Evolutionary conservation across 2,329 filamentous ascomycete species (phyloP).

Genomic region (Huntiella omanensis): DNA sequence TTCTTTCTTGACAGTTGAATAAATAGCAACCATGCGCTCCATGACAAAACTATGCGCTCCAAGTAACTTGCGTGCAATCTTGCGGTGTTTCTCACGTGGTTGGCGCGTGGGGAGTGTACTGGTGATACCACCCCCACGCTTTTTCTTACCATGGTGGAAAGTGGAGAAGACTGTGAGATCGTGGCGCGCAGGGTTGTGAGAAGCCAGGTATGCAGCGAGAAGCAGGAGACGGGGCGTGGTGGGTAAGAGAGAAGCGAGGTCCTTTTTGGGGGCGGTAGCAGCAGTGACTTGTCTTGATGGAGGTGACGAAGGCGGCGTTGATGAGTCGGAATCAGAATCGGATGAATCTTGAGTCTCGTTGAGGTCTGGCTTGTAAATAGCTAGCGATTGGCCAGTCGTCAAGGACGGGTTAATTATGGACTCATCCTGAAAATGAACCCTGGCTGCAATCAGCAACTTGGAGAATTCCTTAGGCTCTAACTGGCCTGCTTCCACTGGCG

Average conservation of each 20-base stretch:
- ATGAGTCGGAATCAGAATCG: background rate
- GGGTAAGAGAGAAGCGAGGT: constrained; percentile 42
- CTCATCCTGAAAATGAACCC: constrained; percentile 55
- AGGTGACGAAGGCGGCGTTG: background rate
- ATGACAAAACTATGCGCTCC: constrained; percentile 60
- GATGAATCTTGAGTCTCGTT: background rate
- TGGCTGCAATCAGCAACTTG: constrained; percentile 54
- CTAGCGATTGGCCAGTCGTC: constrained; percentile 15
- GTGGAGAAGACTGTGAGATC: constrained; percentile 63
- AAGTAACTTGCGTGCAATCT: constrained; percentile 59
- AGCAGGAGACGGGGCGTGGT: constrained; percentile 57
- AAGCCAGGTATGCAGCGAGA: constrained; percentile 61
- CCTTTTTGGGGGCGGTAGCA: constrained; percentile 13
- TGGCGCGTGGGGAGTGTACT: constrained; percentile 16
- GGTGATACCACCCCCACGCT: constrained; percentile 29
- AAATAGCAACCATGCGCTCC: constrained; percentile 63
- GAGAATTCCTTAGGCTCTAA: constrained; percentile 66
- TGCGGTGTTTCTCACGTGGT: constrained; percentile 36
- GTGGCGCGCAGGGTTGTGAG: constrained; percentile 57
- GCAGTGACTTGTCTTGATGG: background rate
- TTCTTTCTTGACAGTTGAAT: constrained; percentile 43
- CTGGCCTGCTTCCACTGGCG: constrained; percentile 56
- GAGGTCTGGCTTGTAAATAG: background rate
- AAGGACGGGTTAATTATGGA: constrained; percentile 48
- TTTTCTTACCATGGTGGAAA: constrained; percentile 33